Evolutionary conservation across 495 filamentous ascomycete genomes (phyloP).

Genomic region (Cercophora sp.): DNA sequence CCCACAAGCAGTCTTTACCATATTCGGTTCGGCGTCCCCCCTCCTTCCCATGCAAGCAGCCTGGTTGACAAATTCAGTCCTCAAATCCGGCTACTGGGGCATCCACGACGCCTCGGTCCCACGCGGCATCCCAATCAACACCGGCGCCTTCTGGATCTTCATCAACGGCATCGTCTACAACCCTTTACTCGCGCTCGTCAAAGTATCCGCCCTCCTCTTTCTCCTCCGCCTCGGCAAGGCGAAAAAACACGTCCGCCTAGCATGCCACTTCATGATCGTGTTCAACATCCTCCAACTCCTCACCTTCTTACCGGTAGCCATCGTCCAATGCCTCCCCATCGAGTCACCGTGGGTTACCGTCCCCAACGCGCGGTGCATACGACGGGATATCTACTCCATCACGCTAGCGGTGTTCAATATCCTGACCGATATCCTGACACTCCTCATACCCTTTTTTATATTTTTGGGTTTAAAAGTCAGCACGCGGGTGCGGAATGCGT

Average conservation of each 20-base stretch:
- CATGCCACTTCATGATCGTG: slow-evolving; percentile 41
- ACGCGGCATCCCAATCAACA: slow-evolving; percentile 22
- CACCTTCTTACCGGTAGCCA: slow-evolving; percentile 47
- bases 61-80: too few relatives aligned
- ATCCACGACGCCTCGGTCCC: slow-evolving; percentile 46
- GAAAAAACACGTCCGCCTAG: slow-evolving; percentile 34
- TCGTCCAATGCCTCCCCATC: slow-evolving; percentile 54
- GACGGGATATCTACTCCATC: slow-evolving; percentile 38
- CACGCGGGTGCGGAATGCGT: slow-evolving; percentile 36
- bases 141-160: slow-evolving; percentile 39
- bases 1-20: slow-evolving; percentile 31
- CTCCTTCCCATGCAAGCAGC: too few relatives aligned
- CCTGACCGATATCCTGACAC: slow-evolving; percentile 45
- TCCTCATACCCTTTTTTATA: slow-evolving; percentile 42
- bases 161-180: slow-evolving; percentile 57
- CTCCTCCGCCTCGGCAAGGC: slow-evolving; percentile 45
- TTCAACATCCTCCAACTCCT: slow-evolving; percentile 48
- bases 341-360: slow-evolving; percentile 36
- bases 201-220: slow-evolving; percentile 54
- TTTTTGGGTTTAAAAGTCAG: slow-evolving; percentile 43
- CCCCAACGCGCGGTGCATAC: slow-evolving; percentile 40
- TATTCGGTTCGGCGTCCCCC: too few relatives aligned
- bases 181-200: slow-evolving; percentile 55
- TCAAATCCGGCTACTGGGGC: slow-evolving; percentile 39
- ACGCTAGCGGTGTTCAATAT: slow-evolving; percentile 42